These are phyloP conservation scores for Lolium rigidum DNA, from an alignment of 176 grass and related monocot genomes.

Conservation along the genomic window DNA sequence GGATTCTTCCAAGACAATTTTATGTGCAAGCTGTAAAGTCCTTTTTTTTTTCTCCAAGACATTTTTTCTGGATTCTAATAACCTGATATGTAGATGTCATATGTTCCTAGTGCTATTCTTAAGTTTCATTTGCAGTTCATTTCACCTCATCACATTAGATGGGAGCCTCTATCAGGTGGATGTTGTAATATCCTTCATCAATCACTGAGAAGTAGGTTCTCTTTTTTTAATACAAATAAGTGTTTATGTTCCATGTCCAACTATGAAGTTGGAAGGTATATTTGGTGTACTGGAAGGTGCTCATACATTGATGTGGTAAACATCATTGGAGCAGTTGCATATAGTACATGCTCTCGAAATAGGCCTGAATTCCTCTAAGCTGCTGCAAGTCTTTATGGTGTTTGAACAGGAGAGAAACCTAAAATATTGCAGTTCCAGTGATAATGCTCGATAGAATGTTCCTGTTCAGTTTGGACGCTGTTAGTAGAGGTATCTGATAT, in stretches of 20 bases:
- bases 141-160: conserved; percentile 36
- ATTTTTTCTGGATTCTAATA: conserved; percentile 42
- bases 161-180: conserved; percentile 18
- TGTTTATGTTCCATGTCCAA: background rate
- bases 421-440: background rate
- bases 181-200: conserved; percentile 32
- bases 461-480: background rate
- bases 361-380: background rate
- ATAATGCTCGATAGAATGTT: background rate
- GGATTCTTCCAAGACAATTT: conserved; percentile 11
- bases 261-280: background rate
- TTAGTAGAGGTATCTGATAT: background rate
- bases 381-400: background rate
- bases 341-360: background rate
- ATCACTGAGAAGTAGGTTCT: conserved; percentile 27
- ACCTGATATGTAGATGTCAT: conserved; percentile 53
- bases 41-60: conserved; percentile 5
- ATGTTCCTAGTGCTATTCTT: conserved; percentile 34
- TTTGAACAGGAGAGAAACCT: background rate
- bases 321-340: background rate
- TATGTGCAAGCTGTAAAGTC: conserved; percentile 53
- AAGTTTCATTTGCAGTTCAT: conserved; percentile 33
- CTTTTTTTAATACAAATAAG: conserved; percentile 45
- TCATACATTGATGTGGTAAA: conserved; percentile 4
- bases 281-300: background rate